A percentile compares a stretch with the other conserved stretches of the same genome.
Evolutionary conservation across 1,139 yeast species (phyloP).

Genomic region (Pichia sp.): DNA sequence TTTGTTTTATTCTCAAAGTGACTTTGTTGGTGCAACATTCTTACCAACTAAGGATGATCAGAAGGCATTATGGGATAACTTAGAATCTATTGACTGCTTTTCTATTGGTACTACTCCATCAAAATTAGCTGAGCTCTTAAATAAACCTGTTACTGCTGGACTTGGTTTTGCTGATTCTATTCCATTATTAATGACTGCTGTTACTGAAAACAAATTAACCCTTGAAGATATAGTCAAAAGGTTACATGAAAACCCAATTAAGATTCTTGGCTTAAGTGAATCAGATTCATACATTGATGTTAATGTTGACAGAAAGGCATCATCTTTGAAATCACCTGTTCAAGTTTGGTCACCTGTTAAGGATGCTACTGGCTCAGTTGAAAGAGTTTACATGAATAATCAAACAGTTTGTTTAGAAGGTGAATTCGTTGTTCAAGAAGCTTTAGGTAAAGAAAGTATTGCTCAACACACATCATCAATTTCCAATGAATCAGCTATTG

Average conservation of each 20-base stretch:
- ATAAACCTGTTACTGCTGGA: conserved; percentile 58
- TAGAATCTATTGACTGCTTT: conserved; percentile 75
- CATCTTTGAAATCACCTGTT: conserved; percentile 35
- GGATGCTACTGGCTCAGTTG: conserved; percentile 69
- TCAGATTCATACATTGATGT: conserved; percentile 76
- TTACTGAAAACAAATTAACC: conserved; percentile 64
- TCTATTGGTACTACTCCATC: conserved; percentile 80
- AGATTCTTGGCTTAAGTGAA: conserved; percentile 76
- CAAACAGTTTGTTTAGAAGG: conserved; percentile 86
- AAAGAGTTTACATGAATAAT: conserved; percentile 74
- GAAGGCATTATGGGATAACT: conserved; percentile 71
- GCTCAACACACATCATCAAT: conserved; percentile 30
- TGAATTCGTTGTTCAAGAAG: conserved; percentile 48
- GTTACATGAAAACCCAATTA: conserved; percentile 76
- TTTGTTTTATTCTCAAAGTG: conserved; percentile 67
- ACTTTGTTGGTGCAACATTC: conserved; percentile 61
- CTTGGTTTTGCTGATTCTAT: conserved; percentile 74
- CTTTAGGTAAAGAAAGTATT: conserved; percentile 54
- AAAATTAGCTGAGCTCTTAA: conserved; percentile 59
- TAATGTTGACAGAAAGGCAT: conserved; percentile 64
- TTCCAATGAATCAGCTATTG: conserved; percentile 13
- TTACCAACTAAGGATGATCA: conserved; percentile 81
- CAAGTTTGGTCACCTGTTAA: conserved; percentile 49
- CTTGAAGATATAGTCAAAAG: conserved; percentile 65
- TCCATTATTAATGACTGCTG: conserved; percentile 79